Base-by-base conservation (phyloP, 2,329 filamentous ascomycete genomes). In the Rutstroemia sp. region DNA sequence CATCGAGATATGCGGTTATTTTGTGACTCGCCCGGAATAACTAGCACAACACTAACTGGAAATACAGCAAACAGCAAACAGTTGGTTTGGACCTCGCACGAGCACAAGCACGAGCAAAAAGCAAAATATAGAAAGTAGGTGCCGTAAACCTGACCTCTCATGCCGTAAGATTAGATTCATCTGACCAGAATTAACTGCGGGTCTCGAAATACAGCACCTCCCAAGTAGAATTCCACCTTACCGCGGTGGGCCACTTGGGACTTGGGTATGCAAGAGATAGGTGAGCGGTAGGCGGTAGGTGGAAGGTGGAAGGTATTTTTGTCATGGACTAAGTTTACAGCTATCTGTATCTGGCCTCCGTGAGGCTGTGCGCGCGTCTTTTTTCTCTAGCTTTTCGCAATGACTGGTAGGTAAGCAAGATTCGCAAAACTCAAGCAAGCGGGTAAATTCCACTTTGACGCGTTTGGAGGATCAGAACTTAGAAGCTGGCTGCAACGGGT, bases 101-200 rank as follows among this genome's bases (percentile, higher is more conserved):
- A n/a, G 5, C 19, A 27, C 46, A 55, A 55, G 53, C 38, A 50
- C n/a, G 18, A 46, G 25, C 18, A 50, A 41, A 19, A 23, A 6
- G 12, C 30, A 47, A 37, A 16, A 19, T 14, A 51, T 14, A 25
- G 21, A 46, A 53, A 27, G 46, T 16, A 23, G 5, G 19, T 10
- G 21, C 30, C 41, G 12, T n/a, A 37, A 55, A 23, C 53, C 47
- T 45, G 38, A 19, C 38, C 38, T 42, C 21, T 52, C 18, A 50
- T 49, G 37, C 45, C 25, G 46, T 49, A 49, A 54, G 52, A 49
- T 49, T 42, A 6, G 21, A 44, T 55, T 45, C 47, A 55, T 51
- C 19, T 51, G 47, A 51, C 47, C 53, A 45, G 19, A 55, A 18
- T 51, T 19, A n/a, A 25, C 47, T 51, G 53, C 47, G 46, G 53